phyloP scores from a whole-genome alignment of 345 rosid genomes.

The Trapa incisa region DNA sequence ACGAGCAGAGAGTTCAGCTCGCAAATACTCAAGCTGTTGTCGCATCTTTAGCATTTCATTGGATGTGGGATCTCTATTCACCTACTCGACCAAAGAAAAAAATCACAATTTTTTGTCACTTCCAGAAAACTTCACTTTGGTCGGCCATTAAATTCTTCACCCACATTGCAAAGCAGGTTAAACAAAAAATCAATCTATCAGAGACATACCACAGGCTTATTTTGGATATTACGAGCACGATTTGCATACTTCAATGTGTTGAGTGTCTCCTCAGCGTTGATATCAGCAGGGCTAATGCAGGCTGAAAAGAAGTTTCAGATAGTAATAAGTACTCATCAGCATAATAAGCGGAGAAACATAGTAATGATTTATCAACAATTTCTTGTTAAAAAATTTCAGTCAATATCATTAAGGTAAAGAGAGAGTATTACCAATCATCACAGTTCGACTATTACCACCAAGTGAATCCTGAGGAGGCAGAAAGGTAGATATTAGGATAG shows the following conservation, averaged over 20 bases:
- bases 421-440: constrained; percentile 70
- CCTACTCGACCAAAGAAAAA: constrained; percentile 26
- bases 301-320: constrained; percentile 28
- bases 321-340: not conserved
- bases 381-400: not conserved
- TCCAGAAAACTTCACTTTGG: no score
- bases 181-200: constrained; percentile 4
- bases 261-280: constrained; percentile 94
- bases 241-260: constrained; percentile 96
- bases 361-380: not conserved
- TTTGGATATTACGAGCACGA: constrained; percentile 96
- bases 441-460: constrained; percentile 98
- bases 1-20: constrained; percentile 90
- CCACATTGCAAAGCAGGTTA: constrained; percentile 4
- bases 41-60: constrained; percentile 97
- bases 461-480: constrained; percentile 70
- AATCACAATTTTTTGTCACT: not conserved
- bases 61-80: constrained; percentile 90
- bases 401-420: not conserved
- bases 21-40: constrained; percentile 84
- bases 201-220: constrained; percentile 89
- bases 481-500: not conserved
- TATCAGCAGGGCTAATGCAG: constrained; percentile 98
- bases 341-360: not conserved
- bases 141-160: not conserved